Percentiles rank a stretch among this genome's conserved stretches.
These are phyloP conservation scores for Kodamaea sagamina DNA, from an alignment of 805 yeast genomes.

Conservation along the genomic window DNA sequence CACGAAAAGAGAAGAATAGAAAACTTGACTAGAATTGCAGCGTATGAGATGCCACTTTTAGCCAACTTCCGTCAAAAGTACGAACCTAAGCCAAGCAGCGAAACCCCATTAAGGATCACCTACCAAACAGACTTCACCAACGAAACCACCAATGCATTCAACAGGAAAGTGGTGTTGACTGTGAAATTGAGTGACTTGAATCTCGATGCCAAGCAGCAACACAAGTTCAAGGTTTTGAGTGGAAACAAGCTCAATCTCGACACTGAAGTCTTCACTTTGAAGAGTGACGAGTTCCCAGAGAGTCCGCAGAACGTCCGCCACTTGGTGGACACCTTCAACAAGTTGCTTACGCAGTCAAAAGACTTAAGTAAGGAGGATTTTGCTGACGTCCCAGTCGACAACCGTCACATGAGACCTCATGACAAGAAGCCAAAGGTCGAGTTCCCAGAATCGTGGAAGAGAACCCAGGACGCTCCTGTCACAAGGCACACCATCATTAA, in stretches of 20 bases:
- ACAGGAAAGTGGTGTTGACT: slow-evolving; percentile 64
- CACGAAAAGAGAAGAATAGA: slow-evolving; percentile 68
- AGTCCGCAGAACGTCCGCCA: slow-evolving; percentile 85
- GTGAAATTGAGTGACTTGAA: slow-evolving; percentile 56
- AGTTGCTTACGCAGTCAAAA: slow-evolving; percentile 64
- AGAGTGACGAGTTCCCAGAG: slow-evolving; percentile 65
- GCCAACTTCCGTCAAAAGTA: slow-evolving; percentile 74
- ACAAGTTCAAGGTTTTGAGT: slow-evolving; percentile 76
- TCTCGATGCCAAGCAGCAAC: slow-evolving; percentile 54
- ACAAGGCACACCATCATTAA: slow-evolving; percentile 38
- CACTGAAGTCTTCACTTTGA: slow-evolving; percentile 61
- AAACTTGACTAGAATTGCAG: slow-evolving; percentile 77
- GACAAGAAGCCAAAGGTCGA: slow-evolving; percentile 37
- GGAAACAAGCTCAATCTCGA: slow-evolving; percentile 72
- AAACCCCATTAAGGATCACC: slow-evolving; percentile 62
- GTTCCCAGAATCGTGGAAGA: slow-evolving; percentile 80
- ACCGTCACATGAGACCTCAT: slow-evolving; percentile 59
- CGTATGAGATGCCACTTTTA: slow-evolving; percentile 87
- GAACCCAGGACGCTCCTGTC: slow-evolving; percentile 66
- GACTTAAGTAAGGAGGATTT: slow-evolving; percentile 61
- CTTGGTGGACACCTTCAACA: slow-evolving; percentile 62
- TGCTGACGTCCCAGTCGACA: slow-evolving; percentile 79
- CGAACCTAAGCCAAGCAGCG: slow-evolving; percentile 44
- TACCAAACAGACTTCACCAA: slow-evolving; percentile 70
- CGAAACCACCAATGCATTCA: slow-evolving; percentile 64